A percentile compares a stretch with the other conserved stretches of the same genome.
phyloP scores from a whole-genome alignment of 2,329 filamentous ascomycete species.

The Emericellopsis cladophorae region DNA sequence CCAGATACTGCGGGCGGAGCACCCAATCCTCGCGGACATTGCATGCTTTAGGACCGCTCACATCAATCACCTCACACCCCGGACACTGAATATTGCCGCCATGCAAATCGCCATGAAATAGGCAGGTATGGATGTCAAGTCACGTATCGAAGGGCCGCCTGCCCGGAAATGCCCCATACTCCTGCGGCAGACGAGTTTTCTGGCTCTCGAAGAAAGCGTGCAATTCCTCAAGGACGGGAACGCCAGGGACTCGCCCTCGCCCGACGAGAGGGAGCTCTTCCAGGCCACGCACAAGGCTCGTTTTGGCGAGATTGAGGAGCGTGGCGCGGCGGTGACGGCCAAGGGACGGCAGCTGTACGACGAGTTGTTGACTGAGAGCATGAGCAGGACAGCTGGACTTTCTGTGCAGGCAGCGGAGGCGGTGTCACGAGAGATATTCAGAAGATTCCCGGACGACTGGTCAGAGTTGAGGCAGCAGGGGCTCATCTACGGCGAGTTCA shows the following conservation, averaged over 20 bases:
- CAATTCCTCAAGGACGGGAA: conserved; percentile 16
- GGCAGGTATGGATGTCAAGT: conserved; percentile 28
- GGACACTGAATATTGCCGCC: conserved; percentile 32
- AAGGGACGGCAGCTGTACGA: conserved; percentile 33
- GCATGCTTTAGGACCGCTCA: conserved; percentile 27
- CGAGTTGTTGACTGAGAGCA: conserved; percentile 18
- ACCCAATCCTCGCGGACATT: conserved; percentile 35
- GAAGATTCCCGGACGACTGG: conserved; percentile 27
- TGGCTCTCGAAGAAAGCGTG: conserved; percentile 34
- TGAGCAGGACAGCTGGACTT: conserved; percentile 5
- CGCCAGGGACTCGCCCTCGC: conserved; percentile 1
- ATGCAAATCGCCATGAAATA: conserved; percentile 28
- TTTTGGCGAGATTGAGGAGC: conserved; percentile 40
- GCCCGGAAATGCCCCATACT: conserved; percentile 28
- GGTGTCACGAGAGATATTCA: conserved; percentile 16
- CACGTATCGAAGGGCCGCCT: conserved; percentile 38
- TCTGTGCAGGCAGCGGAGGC: conserved; percentile 2
- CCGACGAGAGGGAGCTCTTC: neutral
- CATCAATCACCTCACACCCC: conserved; percentile 40
- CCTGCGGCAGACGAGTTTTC: conserved; percentile 39
- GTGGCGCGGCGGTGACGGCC: conserved; percentile 33
- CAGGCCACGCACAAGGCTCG: conserved; percentile 30
- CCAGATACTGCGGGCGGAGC: conserved; percentile 23
- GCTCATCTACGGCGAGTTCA: conserved; percentile 26
- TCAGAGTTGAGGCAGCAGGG: conserved; percentile 17